These are phyloP conservation scores for Aspergillus sp. DNA, from an alignment of 2,329 filamentous ascomycete species.

Conservation along the genomic window DNA sequence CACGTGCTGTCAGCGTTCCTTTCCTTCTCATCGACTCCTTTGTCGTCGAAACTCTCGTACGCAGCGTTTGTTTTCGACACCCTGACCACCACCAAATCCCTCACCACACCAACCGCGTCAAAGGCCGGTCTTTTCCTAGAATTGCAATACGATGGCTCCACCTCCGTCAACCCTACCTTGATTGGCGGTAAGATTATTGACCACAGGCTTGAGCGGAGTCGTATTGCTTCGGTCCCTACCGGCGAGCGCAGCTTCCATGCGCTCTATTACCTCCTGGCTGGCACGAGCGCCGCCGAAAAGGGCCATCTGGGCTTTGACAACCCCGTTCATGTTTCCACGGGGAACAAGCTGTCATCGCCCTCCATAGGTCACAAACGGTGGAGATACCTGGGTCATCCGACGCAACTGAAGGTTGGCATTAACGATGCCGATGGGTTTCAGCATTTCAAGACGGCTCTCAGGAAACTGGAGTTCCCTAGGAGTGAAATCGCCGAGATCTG, in stretches of 20 bases:
- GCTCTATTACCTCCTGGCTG: conserved; percentile 90
- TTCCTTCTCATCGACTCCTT: conserved; percentile 84
- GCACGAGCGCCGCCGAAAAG: conserved; percentile 88
- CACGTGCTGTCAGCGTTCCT: conserved; percentile 84
- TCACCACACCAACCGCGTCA: conserved; percentile 91
- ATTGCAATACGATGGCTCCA: conserved; percentile 90
- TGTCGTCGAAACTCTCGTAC: conserved; percentile 89
- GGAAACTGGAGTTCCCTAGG: conserved; percentile 90
- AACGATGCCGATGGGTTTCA: conserved; percentile 96
- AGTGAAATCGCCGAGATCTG: conserved; percentile 96
- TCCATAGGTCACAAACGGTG: conserved; percentile 72
- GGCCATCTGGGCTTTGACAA: conserved; percentile 71
- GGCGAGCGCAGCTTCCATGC: conserved; percentile 97
- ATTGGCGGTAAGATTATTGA: conserved; percentile 94
- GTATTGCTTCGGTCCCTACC: conserved; percentile 87
- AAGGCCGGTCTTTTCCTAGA: conserved; percentile 96
- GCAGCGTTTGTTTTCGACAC: conserved; percentile 95
- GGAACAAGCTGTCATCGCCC: conserved; percentile 54
- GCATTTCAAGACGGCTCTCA: conserved; percentile 92
- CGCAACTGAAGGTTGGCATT: conserved; percentile 93
- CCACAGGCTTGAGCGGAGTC: conserved; percentile 86
- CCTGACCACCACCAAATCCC: conserved; percentile 93
- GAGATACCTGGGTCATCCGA: conserved; percentile 95
- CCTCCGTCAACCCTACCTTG: conserved; percentile 78
- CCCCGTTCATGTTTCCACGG: conserved; percentile 38